Percentiles rank a stretch among this genome's conserved stretches.
These are phyloP conservation scores for Desmodesmus armatus DNA, from an alignment of 139 green algal species.

Conservation along the genomic window DNA sequence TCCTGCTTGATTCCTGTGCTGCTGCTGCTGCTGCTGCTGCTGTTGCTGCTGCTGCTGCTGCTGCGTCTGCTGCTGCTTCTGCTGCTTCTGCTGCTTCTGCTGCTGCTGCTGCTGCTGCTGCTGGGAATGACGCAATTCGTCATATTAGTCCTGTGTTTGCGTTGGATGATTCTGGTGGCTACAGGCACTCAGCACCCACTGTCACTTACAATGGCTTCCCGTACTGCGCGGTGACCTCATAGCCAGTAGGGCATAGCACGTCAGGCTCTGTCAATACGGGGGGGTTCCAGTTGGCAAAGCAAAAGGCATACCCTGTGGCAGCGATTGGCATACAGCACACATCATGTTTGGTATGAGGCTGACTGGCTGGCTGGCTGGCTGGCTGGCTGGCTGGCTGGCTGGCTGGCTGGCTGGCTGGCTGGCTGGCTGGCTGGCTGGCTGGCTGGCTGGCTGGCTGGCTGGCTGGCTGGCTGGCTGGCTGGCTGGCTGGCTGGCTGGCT, in stretches of 20 bases:
- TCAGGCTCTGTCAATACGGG: constrained; percentile 27
- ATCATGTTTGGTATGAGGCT: no score
- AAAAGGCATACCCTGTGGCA: constrained; percentile 32
- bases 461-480: neutral
- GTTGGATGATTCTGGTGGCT: neutral
- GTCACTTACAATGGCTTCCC: constrained; percentile 1
- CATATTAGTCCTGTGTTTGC: no score
- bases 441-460: neutral
- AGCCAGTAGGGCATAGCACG: constrained; percentile 20
- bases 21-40: neutral
- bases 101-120: neutral
- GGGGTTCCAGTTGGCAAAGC: constrained; percentile 29
- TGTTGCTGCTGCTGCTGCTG: neutral
- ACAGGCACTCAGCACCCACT: neutral
- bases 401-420: neutral
- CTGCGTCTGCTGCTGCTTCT: neutral
- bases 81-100: neutral
- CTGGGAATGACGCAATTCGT: no score
- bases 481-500: neutral
- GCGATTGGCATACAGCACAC: neutral
- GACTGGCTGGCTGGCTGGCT: neutral
- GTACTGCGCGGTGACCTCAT: constrained; percentile 18
- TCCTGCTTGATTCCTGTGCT: no score
- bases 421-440: neutral
- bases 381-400: neutral